phyloP scores from a whole-genome alignment of 2,329 filamentous ascomycete species.

The Cordyceps javanica region DNA sequence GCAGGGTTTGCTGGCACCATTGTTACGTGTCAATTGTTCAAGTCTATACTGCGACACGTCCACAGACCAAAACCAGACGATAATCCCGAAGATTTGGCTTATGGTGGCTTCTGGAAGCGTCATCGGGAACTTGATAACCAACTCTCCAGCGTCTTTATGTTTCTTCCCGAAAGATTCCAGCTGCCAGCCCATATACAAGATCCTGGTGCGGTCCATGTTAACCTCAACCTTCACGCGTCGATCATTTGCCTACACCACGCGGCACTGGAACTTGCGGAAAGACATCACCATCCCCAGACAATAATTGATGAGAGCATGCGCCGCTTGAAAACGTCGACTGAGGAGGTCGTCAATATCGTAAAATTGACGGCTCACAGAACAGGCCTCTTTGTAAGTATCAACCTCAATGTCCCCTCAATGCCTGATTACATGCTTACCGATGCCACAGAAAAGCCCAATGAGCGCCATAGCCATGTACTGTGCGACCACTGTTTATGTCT shows the following conservation, averaged over 20 bases:
- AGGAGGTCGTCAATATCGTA: conserved; percentile 80
- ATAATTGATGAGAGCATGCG: conserved; percentile 66
- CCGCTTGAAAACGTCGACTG: conserved; percentile 71
- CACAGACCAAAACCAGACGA: conserved; percentile 67
- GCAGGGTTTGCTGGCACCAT: conserved; percentile 68
- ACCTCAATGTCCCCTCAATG: background rate
- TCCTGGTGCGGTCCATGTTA: conserved; percentile 70
- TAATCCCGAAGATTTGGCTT: conserved; percentile 62
- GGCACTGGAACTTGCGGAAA: conserved; percentile 76
- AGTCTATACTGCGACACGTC: conserved; percentile 72
- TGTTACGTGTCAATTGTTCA: conserved; percentile 72
- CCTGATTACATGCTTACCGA: background rate
- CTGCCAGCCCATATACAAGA: conserved; percentile 64
- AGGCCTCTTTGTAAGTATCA: conserved; percentile 54
- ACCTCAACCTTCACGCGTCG: conserved; percentile 83
- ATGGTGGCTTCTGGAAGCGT: conserved; percentile 79
- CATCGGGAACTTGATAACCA: conserved; percentile 79
- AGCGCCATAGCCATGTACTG: conserved; percentile 76
- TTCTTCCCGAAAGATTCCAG: conserved; percentile 67
- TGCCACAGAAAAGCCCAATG: conserved; percentile 27
- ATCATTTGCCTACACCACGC: conserved; percentile 86
- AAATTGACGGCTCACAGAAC: conserved; percentile 69
- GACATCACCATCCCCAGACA: conserved; percentile 57
- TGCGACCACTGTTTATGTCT: conserved; percentile 75
- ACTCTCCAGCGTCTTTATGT: conserved; percentile 70